These are phyloP conservation scores for Phlebopus sp. DNA, from an alignment of 1,284 basidiomycete genomes.

Conservation along the genomic window DNA sequence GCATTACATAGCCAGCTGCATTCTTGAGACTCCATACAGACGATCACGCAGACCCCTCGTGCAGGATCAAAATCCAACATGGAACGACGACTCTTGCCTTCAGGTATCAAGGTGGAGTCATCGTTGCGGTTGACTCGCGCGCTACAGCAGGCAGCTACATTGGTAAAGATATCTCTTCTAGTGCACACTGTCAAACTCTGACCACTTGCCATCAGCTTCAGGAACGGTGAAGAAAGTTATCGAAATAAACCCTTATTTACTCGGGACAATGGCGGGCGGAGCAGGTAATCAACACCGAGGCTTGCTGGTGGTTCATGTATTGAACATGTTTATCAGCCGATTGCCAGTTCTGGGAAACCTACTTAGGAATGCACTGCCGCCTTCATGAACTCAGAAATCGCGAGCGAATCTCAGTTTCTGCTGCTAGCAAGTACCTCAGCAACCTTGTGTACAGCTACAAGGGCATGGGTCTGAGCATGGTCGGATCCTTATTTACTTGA, in stretches of 20 bases:
- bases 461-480: slow-evolving; percentile 99
- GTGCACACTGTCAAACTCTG: slow-evolving; percentile 6
- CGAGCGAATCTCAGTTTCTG: slow-evolving; percentile 97
- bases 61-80: slow-evolving; percentile 97
- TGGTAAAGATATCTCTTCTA: slow-evolving; percentile 50
- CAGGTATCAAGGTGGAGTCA: slow-evolving; percentile 94
- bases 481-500: slow-evolving; percentile 34
- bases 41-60: slow-evolving; percentile 88
- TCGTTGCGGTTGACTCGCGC: slow-evolving; percentile 96
- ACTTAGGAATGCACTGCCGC: slow-evolving; percentile 96
- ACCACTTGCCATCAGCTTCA: slow-evolving; percentile 56
- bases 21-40: slow-evolving; percentile 92
- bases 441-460: slow-evolving; percentile 99
- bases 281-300: slow-evolving; percentile 60
- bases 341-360: slow-evolving; percentile 98
- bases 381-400: slow-evolving; percentile 96
- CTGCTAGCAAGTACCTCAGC: slow-evolving; percentile 95
- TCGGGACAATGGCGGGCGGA: slow-evolving; percentile 99
- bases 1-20: slow-evolving; percentile 72
- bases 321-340: slow-evolving; percentile 54
- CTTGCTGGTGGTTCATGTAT: slow-evolving; percentile 10
- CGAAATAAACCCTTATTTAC: slow-evolving; percentile 97
- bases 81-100: slow-evolving; percentile 99
- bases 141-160: slow-evolving; percentile 98
- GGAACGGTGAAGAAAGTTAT: slow-evolving; percentile 99